These are phyloP conservation scores for Chalara sp. DNA, from an alignment of 2,329 filamentous ascomycete genomes.

Conservation along the genomic window DNA sequence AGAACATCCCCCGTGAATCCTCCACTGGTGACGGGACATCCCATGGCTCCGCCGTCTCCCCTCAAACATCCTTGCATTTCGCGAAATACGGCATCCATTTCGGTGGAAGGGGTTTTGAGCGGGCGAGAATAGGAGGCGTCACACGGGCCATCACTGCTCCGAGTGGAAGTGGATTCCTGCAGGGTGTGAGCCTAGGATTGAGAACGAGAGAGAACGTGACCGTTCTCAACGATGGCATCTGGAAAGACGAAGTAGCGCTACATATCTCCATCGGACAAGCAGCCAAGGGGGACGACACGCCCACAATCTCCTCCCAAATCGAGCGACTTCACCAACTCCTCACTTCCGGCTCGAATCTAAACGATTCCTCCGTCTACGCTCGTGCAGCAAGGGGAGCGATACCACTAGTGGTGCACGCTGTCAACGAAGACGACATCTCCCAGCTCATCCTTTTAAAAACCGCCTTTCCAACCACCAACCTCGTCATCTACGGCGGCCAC, in stretches of 20 bases:
- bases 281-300: slow-evolving; percentile 19
- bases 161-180: slow-evolving; percentile 24
- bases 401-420: no score
- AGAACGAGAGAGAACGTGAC: slow-evolving; percentile 31
- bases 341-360: no score
- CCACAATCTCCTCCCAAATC: no score
- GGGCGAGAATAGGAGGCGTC: slow-evolving; percentile 38
- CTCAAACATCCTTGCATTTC: slow-evolving; percentile 25
- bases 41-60: slow-evolving; percentile 17
- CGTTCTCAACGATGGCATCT: slow-evolving; percentile 32
- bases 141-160: slow-evolving; percentile 37
- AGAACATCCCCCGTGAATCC: slow-evolving; percentile 36
- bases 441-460: no score
- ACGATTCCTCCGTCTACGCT: no score
- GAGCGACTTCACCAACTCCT: no score
- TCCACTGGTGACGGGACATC: slow-evolving; percentile 40
- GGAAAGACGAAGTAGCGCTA: slow-evolving; percentile 35
- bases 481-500: no score
- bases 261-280: slow-evolving; percentile 33
- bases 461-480: no score
- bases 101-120: slow-evolving; percentile 33
- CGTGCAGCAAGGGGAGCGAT: no score
- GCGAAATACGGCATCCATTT: slow-evolving; percentile 36
- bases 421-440: no score
- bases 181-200: slow-evolving; percentile 37